A percentile compares a stretch with the other conserved stretches of the same genome.
These are phyloP conservation scores for Spathaspora passalidarum DNA, from an alignment of 805 yeast genomes.

Conservation along the genomic window DNA sequence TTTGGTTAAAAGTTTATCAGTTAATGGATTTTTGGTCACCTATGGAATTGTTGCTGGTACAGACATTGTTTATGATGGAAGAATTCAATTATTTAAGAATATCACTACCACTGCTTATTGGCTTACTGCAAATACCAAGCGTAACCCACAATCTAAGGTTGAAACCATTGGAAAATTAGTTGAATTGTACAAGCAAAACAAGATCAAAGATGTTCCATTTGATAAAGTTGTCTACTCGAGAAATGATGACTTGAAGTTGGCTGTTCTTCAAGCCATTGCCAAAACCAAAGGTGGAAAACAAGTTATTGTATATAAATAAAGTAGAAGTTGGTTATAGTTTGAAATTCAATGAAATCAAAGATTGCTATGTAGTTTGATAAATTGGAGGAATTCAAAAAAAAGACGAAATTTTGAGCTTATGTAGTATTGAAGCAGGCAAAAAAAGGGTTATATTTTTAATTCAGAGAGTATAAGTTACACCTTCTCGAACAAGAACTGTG, in stretches of 20 bases:
- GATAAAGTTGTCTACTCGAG: conserved; percentile 31
- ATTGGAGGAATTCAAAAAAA: too few relatives aligned
- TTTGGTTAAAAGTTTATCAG: conserved; percentile 22
- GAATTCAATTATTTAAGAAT: conserved; percentile 28
- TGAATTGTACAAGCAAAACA: conserved; percentile 56
- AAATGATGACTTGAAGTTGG: conserved; percentile 40
- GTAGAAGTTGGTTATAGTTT: too few relatives aligned
- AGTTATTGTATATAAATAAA: conserved; percentile 23
- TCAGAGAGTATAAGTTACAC: too few relatives aligned
- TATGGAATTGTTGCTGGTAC: conserved; percentile 23
- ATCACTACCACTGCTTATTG: conserved; percentile 28
- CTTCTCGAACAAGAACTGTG: too few relatives aligned
- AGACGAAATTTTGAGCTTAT: too few relatives aligned
- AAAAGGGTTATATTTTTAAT: too few relatives aligned
- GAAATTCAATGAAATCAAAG: too few relatives aligned
- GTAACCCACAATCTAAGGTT: conserved; percentile 56
- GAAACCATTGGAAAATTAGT: conserved; percentile 54
- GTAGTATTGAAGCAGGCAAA: too few relatives aligned
- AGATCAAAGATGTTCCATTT: conserved; percentile 47
- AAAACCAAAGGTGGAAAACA: conserved; percentile 45
- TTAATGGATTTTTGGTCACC: conserved; percentile 26
- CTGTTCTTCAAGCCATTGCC: conserved; percentile 43
- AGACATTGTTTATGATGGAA: conserved; percentile 16
- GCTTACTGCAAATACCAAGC: conserved; percentile 25
- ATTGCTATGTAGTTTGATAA: too few relatives aligned